Evolutionary conservation across 257 asterid genomes (phyloP).

Genomic region (Voacanga thouarsii): DNA sequence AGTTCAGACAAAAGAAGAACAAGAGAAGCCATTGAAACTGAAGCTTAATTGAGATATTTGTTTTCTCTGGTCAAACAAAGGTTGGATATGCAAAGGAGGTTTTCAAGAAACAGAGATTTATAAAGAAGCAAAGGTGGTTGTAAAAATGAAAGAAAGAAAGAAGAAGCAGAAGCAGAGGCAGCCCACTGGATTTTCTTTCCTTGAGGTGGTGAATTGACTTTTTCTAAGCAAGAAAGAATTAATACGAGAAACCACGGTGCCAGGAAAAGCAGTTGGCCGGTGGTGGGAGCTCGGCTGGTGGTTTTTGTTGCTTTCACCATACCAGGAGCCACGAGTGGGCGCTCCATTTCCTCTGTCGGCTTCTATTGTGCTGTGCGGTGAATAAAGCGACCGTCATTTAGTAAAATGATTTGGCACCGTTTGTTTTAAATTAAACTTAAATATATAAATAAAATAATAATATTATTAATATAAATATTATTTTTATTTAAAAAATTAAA

Average conservation of each 20-base stretch:
- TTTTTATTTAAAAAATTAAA: too few relatives aligned
- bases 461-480: too few relatives aligned
- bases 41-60: neutral
- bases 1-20: constrained; percentile 60
- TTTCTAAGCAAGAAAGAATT: neutral
- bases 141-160: neutral
- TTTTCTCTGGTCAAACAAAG: neutral
- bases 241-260: constrained; percentile 9
- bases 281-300: neutral
- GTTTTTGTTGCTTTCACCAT: neutral
- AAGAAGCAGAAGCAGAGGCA: neutral
- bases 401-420: too few relatives aligned
- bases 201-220: too few relatives aligned
- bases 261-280: constrained; percentile 7
- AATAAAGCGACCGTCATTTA: too few relatives aligned
- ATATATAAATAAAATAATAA: too few relatives aligned
- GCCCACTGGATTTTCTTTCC: constrained; percentile 13
- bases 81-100: neutral
- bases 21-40: constrained; percentile 53
- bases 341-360: too few relatives aligned
- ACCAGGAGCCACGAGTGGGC: too few relatives aligned
- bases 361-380: too few relatives aligned
- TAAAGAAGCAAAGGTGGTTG: constrained; percentile 14
- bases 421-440: too few relatives aligned
- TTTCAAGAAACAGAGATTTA: constrained; percentile 2